phyloP scores from a whole-genome alignment of 148 eudicot species.

The Rhododendron simsii region DNA sequence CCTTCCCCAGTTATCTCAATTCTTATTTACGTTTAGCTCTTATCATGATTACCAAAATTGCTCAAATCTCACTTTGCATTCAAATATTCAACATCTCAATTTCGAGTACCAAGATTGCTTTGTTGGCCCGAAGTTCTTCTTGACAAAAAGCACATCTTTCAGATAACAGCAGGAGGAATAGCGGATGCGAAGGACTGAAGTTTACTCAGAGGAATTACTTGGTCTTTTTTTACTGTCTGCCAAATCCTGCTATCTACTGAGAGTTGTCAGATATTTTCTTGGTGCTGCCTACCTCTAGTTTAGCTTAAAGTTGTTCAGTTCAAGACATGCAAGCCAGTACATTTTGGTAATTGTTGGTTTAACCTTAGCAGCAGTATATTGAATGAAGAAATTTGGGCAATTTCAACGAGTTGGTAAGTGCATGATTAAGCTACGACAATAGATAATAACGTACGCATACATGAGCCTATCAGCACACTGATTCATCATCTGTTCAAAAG shows the following conservation, averaged over 20 bases:
- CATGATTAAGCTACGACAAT: no score
- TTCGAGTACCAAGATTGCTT: neutral
- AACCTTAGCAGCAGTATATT: neutral
- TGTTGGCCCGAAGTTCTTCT: constrained; percentile 23
- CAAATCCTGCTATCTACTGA: neutral
- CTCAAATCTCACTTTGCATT: neutral
- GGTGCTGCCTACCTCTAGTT: neutral
- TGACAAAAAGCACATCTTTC: constrained; percentile 66
- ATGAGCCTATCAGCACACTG: neutral
- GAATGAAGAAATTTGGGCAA: neutral
- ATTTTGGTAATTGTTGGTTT: neutral
- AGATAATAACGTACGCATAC: neutral
- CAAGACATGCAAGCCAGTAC: neutral
- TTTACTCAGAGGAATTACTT: neutral
- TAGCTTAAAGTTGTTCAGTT: neutral
- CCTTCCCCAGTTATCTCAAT: constrained; percentile 31
- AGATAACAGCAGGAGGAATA: constrained; percentile 95
- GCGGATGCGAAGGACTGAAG: constrained; percentile 95
- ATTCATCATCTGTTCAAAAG: neutral
- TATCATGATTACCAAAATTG: neutral
- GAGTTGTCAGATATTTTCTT: neutral
- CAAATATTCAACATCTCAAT: neutral
- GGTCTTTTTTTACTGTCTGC: neutral
- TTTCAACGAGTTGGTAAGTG: neutral
- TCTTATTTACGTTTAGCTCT: neutral